A percentile compares a stretch with the other conserved stretches of the same genome.
Conservation (phyloP, 805 yeast genomes). For the Priceomyces medius region DNA sequence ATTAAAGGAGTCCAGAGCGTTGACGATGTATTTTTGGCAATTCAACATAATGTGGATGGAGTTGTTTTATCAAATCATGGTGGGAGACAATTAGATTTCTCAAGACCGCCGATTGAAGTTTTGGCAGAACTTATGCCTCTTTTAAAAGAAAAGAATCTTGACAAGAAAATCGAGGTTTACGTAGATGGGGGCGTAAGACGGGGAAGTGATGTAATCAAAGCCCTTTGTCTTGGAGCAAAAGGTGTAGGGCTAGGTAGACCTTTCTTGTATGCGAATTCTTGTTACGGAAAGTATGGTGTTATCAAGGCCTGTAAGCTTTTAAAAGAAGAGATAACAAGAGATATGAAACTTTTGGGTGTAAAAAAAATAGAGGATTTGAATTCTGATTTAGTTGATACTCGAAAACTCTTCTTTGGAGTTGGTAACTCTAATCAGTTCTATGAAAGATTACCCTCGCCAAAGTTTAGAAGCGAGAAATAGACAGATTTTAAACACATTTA, state of each 20-base stretch:
- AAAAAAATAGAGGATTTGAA: conserved; percentile 52
- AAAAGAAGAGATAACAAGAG: conserved; percentile 70
- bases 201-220: conserved; percentile 65
- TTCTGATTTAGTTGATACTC: conserved; percentile 25
- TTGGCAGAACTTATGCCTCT: conserved; percentile 67
- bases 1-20: conserved; percentile 77
- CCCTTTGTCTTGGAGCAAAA: conserved; percentile 66
- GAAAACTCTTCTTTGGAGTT: conserved; percentile 23
- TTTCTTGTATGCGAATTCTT: conserved; percentile 59
- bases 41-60: conserved; percentile 69
- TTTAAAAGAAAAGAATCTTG: conserved; percentile 45
- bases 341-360: conserved; percentile 79
- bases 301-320: conserved; percentile 57
- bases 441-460: conserved; percentile 15
- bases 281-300: conserved; percentile 66
- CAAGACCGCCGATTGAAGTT: conserved; percentile 75
- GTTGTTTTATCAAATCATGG: conserved; percentile 86
- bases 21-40: conserved; percentile 75
- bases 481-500: no score
- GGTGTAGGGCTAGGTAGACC: conserved; percentile 73
- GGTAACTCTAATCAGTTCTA: conserved; percentile 20
- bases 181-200: conserved; percentile 71
- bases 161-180: conserved; percentile 50
- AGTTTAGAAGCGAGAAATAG: conserved; percentile 10
- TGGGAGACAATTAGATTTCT: conserved; percentile 80